A percentile compares a stretch with the other conserved stretches of the same genome.
These are phyloP conservation scores for Nicotiana tabacum DNA, from an alignment of 257 asterid genomes.

Conservation along the genomic window DNA sequence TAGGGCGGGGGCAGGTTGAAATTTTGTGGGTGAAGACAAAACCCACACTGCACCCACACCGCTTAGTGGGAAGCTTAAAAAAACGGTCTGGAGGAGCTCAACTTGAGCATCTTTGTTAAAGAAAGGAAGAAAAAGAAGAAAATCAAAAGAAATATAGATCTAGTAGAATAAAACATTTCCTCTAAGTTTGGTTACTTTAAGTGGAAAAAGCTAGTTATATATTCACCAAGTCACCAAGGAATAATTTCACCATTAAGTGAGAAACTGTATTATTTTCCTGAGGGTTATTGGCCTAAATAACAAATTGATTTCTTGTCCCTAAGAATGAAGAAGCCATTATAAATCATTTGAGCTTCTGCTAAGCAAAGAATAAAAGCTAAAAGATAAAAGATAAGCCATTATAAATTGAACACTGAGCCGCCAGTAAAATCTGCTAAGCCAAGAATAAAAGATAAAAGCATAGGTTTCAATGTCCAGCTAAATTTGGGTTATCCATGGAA, in stretches of 20 bases:
- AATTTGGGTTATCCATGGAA: background rate
- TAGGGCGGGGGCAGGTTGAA: no score
- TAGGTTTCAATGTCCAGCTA: background rate
- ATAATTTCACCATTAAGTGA: background rate
- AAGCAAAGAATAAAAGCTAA: background rate
- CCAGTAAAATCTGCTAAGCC: background rate
- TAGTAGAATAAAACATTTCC: background rate
- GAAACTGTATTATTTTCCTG: background rate
- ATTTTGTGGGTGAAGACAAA: no score
- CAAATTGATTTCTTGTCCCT: conserved; percentile 1
- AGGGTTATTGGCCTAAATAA: background rate
- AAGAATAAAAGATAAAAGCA: background rate
- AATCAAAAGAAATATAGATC: background rate
- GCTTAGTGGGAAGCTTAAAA: background rate
- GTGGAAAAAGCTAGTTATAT: background rate
- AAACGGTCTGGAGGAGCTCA: background rate
- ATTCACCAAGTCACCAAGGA: background rate
- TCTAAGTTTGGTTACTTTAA: background rate
- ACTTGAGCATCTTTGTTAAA: background rate
- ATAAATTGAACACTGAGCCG: background rate
- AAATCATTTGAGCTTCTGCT: background rate
- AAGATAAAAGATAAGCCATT: background rate
- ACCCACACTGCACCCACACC: no score
- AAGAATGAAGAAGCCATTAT: background rate
- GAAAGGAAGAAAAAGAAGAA: background rate